Conservation (phyloP, 108 stramenopile species). For the Cyclostephanos tholiformis region DNA sequence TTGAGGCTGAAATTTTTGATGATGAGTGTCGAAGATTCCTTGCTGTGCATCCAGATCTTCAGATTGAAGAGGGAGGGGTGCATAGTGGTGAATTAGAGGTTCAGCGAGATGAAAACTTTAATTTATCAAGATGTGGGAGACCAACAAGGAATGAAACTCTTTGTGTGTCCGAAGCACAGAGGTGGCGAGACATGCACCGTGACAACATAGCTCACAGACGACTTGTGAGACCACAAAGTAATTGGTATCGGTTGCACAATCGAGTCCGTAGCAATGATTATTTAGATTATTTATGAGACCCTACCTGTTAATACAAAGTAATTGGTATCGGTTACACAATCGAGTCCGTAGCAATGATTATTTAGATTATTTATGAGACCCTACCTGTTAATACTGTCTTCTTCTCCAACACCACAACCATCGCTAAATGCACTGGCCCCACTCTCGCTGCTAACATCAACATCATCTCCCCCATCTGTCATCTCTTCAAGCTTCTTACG, state of each 20-base stretch:
- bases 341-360: too few species aligned
- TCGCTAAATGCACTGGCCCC: neutral
- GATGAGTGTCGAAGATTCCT: slow-evolving; percentile 7
- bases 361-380: neutral
- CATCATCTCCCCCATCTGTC: neutral
- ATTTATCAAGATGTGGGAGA: neutral
- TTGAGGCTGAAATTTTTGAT: neutral
- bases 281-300: too few species aligned
- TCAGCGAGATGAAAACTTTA: neutral
- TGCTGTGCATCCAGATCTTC: neutral
- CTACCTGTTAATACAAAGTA: too few species aligned
- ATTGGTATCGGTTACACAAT: too few species aligned
- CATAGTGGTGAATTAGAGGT: neutral
- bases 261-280: neutral
- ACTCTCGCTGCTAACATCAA: neutral
- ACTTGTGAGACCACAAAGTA: neutral
- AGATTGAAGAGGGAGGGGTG: neutral
- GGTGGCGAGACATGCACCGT: neutral
- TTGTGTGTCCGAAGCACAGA: neutral
- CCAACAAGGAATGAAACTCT: neutral
- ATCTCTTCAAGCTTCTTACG: neutral
- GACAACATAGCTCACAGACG: neutral
- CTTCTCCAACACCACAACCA: neutral
- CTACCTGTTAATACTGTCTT: neutral
- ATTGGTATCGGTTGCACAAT: slow-evolving; percentile 5